phyloP scores from a whole-genome alignment of 1,284 basidiomycete species.

The Rhodotorula mucilaginosa region DNA sequence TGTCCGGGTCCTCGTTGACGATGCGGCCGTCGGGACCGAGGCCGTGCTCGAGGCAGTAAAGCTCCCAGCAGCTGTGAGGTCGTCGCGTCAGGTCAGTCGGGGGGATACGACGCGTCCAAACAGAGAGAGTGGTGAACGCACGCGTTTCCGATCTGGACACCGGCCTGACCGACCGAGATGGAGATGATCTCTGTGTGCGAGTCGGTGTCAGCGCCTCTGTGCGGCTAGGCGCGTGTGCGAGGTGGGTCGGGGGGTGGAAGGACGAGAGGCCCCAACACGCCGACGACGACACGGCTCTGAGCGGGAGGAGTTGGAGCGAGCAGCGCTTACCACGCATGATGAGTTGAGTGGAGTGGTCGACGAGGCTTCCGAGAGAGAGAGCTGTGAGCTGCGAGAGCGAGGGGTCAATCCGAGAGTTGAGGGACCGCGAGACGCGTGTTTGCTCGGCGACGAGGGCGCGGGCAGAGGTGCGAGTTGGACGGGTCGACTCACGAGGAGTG shows the following conservation, averaged over 20 bases:
- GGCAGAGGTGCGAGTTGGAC: too few species aligned
- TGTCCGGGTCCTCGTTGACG: conserved; percentile 50
- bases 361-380: not conserved
- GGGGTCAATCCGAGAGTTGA: conserved; percentile 1
- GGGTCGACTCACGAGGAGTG: not conserved
- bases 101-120: not conserved
- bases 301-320: too few species aligned
- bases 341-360: not conserved
- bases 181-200: conserved; percentile 68
- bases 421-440: conserved; percentile 2
- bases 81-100: too few species aligned
- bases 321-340: conserved; percentile 17
- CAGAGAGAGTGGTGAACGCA: too few species aligned
- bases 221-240: not conserved
- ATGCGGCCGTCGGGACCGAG: conserved; percentile 93
- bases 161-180: conserved; percentile 89
- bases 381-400: not conserved
- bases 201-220: not conserved
- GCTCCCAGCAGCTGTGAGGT: conserved; percentile 45
- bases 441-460: not conserved
- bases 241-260: not conserved
- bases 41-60: conserved; percentile 98
- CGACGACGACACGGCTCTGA: not conserved
- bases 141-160: conserved; percentile 63
- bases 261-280: not conserved